Percentiles rank a stretch among this genome's conserved stretches.
phyloP scores from a whole-genome alignment of 352 stramenopile genomes.

The Phytophthora idaei region DNA sequence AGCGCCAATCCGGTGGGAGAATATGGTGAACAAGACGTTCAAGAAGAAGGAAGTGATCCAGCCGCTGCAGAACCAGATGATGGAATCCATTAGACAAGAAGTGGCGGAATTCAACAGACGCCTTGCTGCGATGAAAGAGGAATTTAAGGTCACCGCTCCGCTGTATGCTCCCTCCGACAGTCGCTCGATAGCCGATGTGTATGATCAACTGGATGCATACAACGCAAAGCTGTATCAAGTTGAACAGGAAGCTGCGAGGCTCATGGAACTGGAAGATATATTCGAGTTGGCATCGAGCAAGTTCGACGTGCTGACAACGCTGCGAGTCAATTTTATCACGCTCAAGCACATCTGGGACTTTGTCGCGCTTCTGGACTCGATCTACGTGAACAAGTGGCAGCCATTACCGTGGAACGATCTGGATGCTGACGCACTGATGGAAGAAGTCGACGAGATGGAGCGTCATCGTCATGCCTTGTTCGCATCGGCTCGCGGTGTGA shows the following conservation, averaged over 20 bases:
- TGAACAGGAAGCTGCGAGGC: conserved; percentile 79
- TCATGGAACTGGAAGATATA: conserved; percentile 94
- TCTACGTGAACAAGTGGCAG: conserved; percentile 85
- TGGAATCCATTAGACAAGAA: conserved; percentile 80
- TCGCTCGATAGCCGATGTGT: conserved; percentile 68
- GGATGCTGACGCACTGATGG: conserved; percentile 88
- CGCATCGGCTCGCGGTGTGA: conserved; percentile 62
- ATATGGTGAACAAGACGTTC: conserved; percentile 94
- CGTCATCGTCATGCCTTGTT: conserved; percentile 61
- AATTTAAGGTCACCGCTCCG: conserved; percentile 67
- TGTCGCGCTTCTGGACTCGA: conserved; percentile 83
- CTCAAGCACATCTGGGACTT: conserved; percentile 95
- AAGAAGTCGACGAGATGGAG: conserved; percentile 88
- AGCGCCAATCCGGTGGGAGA: conserved; percentile 90
- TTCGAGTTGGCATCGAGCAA: conserved; percentile 92
- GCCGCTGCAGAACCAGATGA: conserved; percentile 89
- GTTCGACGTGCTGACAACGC: conserved; percentile 77
- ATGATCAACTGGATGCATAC: conserved; percentile 88
- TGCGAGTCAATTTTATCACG: conserved; percentile 88
- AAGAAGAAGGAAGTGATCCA: conserved; percentile 93
- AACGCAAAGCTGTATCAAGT: conserved; percentile 76
- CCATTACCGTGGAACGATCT: conserved; percentile 89
- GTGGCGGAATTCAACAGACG: conserved; percentile 77
- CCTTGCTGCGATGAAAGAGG: conserved; percentile 62
- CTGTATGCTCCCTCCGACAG: conserved; percentile 44